Percentiles rank a stretch among this genome's conserved stretches.
Conservation (phyloP, 148 eudicot genomes). For the Rhododendron williamsianum region DNA sequence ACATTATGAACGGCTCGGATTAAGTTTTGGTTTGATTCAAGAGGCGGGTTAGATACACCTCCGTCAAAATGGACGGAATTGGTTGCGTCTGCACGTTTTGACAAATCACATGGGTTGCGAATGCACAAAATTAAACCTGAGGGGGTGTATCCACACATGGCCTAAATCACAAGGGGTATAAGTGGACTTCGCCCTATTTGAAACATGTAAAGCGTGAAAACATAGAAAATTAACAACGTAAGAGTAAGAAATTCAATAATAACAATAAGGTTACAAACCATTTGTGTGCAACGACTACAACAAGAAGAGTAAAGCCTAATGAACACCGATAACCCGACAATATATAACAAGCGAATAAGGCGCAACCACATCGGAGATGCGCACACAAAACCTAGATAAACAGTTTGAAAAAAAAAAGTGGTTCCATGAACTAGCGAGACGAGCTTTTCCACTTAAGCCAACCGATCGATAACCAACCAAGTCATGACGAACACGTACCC, state of each 20-base stretch:
- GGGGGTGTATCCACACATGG: neutral
- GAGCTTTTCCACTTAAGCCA: too few species aligned
- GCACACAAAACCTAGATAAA: too few species aligned
- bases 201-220: neutral
- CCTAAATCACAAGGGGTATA: neutral
- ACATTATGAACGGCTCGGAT: neutral
- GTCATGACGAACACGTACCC: too few species aligned
- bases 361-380: too few species aligned
- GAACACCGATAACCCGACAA: too few species aligned
- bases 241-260: neutral
- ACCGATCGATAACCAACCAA: too few species aligned
- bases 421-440: too few species aligned
- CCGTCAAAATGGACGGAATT: neutral
- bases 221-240: neutral
- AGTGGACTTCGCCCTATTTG: neutral
- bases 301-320: neutral
- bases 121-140: neutral
- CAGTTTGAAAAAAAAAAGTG: too few species aligned
- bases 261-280: neutral
- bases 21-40: neutral
- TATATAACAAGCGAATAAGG: too few species aligned
- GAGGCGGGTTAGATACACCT: neutral
- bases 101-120: neutral
- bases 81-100: neutral
- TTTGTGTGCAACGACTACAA: neutral